Percentiles rank a stretch among this genome's conserved stretches.
These are phyloP conservation scores for Desmodesmus armatus DNA, from an alignment of 139 green algal species.

Conservation along the genomic window DNA sequence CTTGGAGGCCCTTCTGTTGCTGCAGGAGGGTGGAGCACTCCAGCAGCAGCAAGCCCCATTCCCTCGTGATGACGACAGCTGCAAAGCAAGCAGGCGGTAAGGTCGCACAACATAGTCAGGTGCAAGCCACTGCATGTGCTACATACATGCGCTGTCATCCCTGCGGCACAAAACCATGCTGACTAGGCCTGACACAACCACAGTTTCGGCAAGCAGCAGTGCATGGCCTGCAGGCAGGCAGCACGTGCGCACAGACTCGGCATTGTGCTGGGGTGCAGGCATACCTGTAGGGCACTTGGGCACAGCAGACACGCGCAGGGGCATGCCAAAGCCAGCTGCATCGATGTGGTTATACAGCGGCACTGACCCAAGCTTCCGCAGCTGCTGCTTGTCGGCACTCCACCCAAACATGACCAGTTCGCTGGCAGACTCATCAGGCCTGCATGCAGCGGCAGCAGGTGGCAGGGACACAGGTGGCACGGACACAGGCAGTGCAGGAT, in stretches of 20 bases:
- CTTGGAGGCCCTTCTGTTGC: no score
- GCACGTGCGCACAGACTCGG: no score
- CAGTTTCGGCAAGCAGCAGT: neutral
- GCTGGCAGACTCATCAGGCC: constrained; percentile 4
- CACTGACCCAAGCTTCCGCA: neutral
- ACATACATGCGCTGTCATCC: neutral
- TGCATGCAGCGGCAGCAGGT: neutral
- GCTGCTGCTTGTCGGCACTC: neutral
- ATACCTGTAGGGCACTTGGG: neutral
- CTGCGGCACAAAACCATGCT: no score
- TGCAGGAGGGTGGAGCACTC: constrained; percentile 12
- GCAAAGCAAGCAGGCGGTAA: neutral
- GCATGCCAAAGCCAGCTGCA: neutral
- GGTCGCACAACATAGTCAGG: neutral
- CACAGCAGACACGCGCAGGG: constrained; percentile 5
- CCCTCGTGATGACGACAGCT: neutral
- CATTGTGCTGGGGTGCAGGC: neutral
- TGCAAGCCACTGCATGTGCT: neutral
- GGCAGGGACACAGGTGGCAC: neutral
- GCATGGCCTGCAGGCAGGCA: no score
- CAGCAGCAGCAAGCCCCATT: neutral
- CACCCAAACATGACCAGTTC: constrained; percentile 21
- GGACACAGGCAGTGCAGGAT: neutral
- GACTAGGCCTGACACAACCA: neutral
- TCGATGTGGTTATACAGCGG: neutral